These are phyloP conservation scores for Paulinella micropora DNA, from an alignment of 78 protist genomes.

Conservation along the genomic window DNA sequence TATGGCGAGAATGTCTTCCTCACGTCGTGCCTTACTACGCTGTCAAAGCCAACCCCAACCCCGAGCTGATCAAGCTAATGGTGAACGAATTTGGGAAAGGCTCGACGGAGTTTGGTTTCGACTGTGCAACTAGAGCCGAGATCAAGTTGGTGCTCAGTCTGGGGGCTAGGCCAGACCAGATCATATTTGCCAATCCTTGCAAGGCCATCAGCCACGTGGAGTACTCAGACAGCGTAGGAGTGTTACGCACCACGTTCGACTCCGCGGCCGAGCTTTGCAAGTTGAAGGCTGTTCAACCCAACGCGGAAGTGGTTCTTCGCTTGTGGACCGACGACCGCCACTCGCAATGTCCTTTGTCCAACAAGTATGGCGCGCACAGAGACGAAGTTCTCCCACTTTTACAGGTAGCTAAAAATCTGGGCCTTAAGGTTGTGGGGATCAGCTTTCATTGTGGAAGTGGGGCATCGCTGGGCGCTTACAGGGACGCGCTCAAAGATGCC, in stretches of 20 bases:
- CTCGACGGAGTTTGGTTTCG: slow-evolving; percentile 17
- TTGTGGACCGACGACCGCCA: slow-evolving; percentile 23
- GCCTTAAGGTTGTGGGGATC: slow-evolving; percentile 21
- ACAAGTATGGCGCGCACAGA: slow-evolving; percentile 28
- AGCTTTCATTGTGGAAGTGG: slow-evolving; percentile 25
- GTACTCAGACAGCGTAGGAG: background rate
- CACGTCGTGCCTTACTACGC: slow-evolving; percentile 31
- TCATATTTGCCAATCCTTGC: slow-evolving; percentile 41
- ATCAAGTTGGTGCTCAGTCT: background rate
- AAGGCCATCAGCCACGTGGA: slow-evolving; percentile 15
- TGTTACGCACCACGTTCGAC: slow-evolving; percentile 8
- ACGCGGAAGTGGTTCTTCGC: slow-evolving; percentile 16
- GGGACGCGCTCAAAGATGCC: slow-evolving; percentile 14
- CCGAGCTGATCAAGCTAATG: background rate
- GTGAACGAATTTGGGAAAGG: too few species aligned
- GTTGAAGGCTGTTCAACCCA: background rate
- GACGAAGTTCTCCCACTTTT: slow-evolving; percentile 11
- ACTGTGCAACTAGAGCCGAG: slow-evolving; percentile 33
- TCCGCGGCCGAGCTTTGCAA: slow-evolving; percentile 29
- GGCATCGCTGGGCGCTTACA: background rate
- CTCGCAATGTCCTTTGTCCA: slow-evolving; percentile 11
- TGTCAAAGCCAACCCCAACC: slow-evolving; percentile 28
- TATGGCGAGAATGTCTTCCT: slow-evolving; percentile 3
- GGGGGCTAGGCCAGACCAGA: slow-evolving; percentile 7
- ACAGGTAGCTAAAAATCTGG: background rate